Percentiles rank a stretch among this genome's conserved stretches.
phyloP scores from a whole-genome alignment of 371 early-diverging fungal genomes.

The Mortierella sp. region DNA sequence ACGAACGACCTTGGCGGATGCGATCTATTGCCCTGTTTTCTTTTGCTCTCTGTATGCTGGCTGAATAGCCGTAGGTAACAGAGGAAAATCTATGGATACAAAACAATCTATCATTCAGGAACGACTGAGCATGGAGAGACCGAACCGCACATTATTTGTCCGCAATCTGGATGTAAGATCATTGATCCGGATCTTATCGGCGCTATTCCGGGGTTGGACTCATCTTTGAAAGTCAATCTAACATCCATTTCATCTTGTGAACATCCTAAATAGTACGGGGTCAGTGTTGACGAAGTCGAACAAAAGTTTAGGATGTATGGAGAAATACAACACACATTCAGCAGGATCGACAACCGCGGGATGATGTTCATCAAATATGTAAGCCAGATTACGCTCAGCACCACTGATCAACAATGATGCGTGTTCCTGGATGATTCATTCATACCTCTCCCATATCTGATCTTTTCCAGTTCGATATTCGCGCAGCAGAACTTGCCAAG shows the following conservation, averaged over 20 bases:
- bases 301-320: constrained; percentile 25
- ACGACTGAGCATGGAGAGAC: constrained; percentile 39
- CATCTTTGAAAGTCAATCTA: too few species aligned
- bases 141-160: constrained; percentile 50
- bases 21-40: neutral
- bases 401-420: neutral
- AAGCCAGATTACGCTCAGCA: neutral
- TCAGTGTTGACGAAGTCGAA: constrained; percentile 16
- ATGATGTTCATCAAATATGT: constrained; percentile 53
- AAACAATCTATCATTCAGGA: constrained; percentile 37
- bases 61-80: neutral
- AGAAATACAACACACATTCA: constrained; percentile 34
- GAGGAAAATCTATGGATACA: constrained; percentile 6
- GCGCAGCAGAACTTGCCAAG: constrained; percentile 49
- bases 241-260: too few species aligned
- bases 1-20: too few species aligned
- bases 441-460: neutral
- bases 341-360: constrained; percentile 34
- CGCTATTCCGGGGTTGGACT: too few species aligned
- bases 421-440: too few species aligned
- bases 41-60: neutral
- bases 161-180: constrained; percentile 46
- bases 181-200: too few species aligned
- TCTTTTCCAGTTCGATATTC: constrained; percentile 37
- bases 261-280: constrained; percentile 17